phyloP scores from a whole-genome alignment of 441 rosid genomes.

The Omphalea diandra region DNA sequence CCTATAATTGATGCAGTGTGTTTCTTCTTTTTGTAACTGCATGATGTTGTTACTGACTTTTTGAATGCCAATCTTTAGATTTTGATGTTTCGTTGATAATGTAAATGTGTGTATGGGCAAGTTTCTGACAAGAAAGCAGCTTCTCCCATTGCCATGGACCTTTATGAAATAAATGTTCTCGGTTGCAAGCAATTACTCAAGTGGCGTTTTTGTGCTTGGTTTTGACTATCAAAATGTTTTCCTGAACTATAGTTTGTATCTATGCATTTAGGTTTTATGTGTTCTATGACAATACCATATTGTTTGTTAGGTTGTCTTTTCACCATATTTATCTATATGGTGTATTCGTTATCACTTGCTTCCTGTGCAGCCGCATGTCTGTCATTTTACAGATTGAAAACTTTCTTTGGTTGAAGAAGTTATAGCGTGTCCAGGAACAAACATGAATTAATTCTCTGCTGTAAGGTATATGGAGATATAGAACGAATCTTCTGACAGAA shows the following conservation, averaged over 20 bases:
- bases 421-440: not conserved
- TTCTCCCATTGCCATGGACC: too few species aligned
- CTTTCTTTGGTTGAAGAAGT: not conserved
- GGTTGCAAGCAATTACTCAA: too few species aligned
- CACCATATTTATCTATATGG: too few species aligned
- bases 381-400: too few species aligned
- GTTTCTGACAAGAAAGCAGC: not conserved
- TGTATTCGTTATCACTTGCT: too few species aligned
- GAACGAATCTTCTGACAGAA: not conserved
- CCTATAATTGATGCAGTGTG: slow-evolving; percentile 79
- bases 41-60: not conserved
- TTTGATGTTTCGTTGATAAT: not conserved
- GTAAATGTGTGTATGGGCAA: not conserved
- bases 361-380: too few species aligned
- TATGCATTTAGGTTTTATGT: too few species aligned
- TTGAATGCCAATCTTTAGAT: not conserved
- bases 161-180: too few species aligned
- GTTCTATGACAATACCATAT: too few species aligned
- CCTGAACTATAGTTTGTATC: too few species aligned
- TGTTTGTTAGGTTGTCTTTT: too few species aligned
- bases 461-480: not conserved
- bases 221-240: too few species aligned
- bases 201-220: not conserved
- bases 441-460: not conserved
- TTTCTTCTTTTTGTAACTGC: slow-evolving; percentile 10